These are phyloP conservation scores for Hamamelis virginiana DNA, from an alignment of 164 flowering plant species.

Conservation along the genomic window DNA sequence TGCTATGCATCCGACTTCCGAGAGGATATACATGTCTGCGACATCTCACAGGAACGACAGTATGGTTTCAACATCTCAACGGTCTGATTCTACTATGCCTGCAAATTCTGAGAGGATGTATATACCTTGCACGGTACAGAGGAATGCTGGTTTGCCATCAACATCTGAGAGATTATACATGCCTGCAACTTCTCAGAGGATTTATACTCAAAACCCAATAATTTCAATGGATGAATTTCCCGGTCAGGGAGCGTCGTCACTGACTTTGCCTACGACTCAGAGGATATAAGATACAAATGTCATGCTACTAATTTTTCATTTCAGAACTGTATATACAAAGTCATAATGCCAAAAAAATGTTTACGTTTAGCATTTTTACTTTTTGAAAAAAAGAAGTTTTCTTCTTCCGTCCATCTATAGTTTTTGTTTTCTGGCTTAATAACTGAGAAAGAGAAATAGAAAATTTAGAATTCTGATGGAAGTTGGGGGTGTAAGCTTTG, in stretches of 20 bases:
- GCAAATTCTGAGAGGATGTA: slow-evolving; percentile 19
- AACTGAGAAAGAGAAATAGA: too few species aligned
- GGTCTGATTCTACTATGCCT: slow-evolving; percentile 10
- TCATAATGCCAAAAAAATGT: too few species aligned
- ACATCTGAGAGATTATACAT: slow-evolving; percentile 23
- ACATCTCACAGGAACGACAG: slow-evolving; percentile 9
- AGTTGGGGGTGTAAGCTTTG: too few species aligned
- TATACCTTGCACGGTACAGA: slow-evolving; percentile 11
- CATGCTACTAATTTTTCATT: too few species aligned
- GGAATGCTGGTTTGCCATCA: slow-evolving; percentile 16
- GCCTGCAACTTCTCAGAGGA: slow-evolving; percentile 21
- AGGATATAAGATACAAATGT: not conserved
- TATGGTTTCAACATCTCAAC: slow-evolving; percentile 16
- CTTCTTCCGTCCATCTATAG: too few species aligned
- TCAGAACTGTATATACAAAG: too few species aligned
- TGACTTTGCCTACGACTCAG: slow-evolving; percentile 19
- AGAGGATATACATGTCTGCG: slow-evolving; percentile 13
- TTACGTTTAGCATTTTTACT: too few species aligned
- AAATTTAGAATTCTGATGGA: too few species aligned
- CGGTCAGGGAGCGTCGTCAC: slow-evolving; percentile 16
- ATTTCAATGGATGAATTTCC: slow-evolving; percentile 23
- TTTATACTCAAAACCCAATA: slow-evolving; percentile 18
- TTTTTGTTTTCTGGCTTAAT: too few species aligned
- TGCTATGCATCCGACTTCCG: slow-evolving; percentile 7
- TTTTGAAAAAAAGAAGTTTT: too few species aligned